Base-by-base conservation (phyloP, 129 eudicot species). In the Heracleum sosnowskyi region DNA sequence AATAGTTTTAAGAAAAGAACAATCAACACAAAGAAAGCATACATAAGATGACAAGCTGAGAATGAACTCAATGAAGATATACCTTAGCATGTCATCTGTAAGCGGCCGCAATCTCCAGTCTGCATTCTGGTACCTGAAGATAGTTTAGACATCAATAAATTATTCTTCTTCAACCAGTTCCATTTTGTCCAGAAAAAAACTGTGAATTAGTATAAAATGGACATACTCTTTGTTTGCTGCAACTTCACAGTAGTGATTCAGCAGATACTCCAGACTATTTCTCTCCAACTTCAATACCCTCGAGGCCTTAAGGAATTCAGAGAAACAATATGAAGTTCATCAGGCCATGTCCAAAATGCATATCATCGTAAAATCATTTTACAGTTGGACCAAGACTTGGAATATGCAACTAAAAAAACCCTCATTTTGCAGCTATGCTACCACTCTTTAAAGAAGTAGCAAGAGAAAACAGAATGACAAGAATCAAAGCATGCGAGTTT, bases 61-160 rank as follows among this genome's bases (percentile, higher is more conserved):
- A 39, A 15, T 57, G n/a, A n/a, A n/a, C n/a, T n/a, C n/a, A n/a
- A n/a, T n/a, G 24, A 47, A 41, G 49, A 76, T 47, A 60, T 88
- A 92, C 96, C 85, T 91, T 68, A 95, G 45, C 98, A 95, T 95
- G 80, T 85, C 97, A 75, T 49, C 77, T 28, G 96, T 93, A 76
- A 95, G 86, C 24, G 98, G 98, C 22, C 98, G 90, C 35, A 95
- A 68, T 81, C 98, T 89, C 98, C 98, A 95, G 82, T 95, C 98
- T n/a, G 98, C 97, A 83, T 91, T 95, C 81, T 95, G 98, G 84
- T 95, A 95, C 76, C 98, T 94, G 88, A 78, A 89, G 34, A 74
- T 42, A 75, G 79, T 39, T 44, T 29, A 34, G 47, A 41, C 71
- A 62, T 82, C 53, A 81, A 78, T 18, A 15, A 44, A 74, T 12